Evolutionary conservation across 1,284 basidiomycete species (phyloP), one percentile per base, ranked within the genome.

Genomic region (Cryptococcus hybrid): DNA sequence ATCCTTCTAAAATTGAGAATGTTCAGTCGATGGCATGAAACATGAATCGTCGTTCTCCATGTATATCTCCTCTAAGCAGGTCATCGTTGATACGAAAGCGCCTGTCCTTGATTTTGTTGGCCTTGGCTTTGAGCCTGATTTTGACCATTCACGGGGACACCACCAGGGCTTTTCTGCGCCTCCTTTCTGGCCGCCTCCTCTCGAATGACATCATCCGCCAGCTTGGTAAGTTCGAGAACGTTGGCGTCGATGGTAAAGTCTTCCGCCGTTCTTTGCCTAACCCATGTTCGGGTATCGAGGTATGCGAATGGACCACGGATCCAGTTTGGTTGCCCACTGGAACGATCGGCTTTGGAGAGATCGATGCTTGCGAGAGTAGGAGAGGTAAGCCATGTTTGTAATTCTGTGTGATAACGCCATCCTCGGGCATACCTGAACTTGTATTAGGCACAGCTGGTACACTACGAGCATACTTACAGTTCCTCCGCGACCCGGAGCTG

Each of bases 371-470:
- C 64, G 37, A 72, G 65, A 24, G 66, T 69, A 48, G 64, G 66
- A 34, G 59, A 66, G 50, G 95, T 96, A 51, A 92, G 96, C 95
- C 95, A 99, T 64, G 95, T 81, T 61, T 90, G 87, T 60, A 93
- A 82, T 67, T 95, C 92, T 78, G 94, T 97, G 84, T 98, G 94
- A 79, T 90, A 99, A 66, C 95, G 83, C 95, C 95, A 99, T 79
- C 95, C 95, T 65, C 95, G 88, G 77, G 92, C 91, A 81, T 88
- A 96, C 70, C 91, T 93, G 67, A 51, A 18, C 13, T 15, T 11
- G 37, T 35, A 48, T 51, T 13, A 39, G 24, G 7, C n/a, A 42
- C 38, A 55, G 57, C 40, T 51, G 52, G 43, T 30, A 30, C n/a
- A 34, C n/a, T 12, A 48, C 11, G 5, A n/a, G 37, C 13, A 8